A percentile compares a stretch with the other conserved stretches of the same genome.
phyloP scores from a whole-genome alignment of 495 filamentous ascomycete genomes.

The Friedmanniomyces simplex region DNA sequence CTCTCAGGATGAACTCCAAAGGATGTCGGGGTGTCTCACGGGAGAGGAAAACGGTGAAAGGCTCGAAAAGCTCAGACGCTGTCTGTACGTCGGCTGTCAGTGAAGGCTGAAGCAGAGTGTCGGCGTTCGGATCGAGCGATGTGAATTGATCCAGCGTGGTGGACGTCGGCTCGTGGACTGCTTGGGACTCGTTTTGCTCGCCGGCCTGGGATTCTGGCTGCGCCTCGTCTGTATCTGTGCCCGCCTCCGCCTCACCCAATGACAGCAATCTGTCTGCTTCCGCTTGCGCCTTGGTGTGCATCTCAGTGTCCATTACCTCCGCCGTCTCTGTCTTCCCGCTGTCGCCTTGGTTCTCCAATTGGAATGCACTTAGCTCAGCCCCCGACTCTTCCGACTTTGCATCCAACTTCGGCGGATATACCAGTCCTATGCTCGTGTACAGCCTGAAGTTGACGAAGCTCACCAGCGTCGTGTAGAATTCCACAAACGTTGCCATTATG shows the following conservation, averaged over 20 bases:
- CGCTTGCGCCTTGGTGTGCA: conserved; percentile 27
- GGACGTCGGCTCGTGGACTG: conserved; percentile 17
- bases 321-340: conserved; percentile 26
- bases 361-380: conserved; percentile 86
- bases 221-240: neutral
- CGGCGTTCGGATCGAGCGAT: conserved; percentile 62
- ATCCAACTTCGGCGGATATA: conserved; percentile 94
- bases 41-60: conserved; percentile 85
- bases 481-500: conserved; percentile 98
- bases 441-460: conserved; percentile 93
- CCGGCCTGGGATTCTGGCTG: too few species aligned
- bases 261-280: conserved; percentile 30
- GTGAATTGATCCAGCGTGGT: conserved; percentile 80
- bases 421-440: conserved; percentile 78
- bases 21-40: conserved; percentile 85
- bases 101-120: conserved; percentile 74
- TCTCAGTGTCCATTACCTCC: conserved; percentile 34
- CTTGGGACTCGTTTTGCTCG: too few species aligned
- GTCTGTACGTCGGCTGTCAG: conserved; percentile 43
- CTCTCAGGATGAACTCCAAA: conserved; percentile 84
- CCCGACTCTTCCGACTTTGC: conserved; percentile 73
- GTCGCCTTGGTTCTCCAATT: conserved; percentile 59
- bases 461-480: conserved; percentile 93
- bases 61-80: conserved; percentile 62
- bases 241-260: conserved; percentile 29